Evolutionary conservation across 2,329 filamentous ascomycete genomes (phyloP), one percentile per base, ranked within the genome.

Genomic region (Penicillium expansum): DNA sequence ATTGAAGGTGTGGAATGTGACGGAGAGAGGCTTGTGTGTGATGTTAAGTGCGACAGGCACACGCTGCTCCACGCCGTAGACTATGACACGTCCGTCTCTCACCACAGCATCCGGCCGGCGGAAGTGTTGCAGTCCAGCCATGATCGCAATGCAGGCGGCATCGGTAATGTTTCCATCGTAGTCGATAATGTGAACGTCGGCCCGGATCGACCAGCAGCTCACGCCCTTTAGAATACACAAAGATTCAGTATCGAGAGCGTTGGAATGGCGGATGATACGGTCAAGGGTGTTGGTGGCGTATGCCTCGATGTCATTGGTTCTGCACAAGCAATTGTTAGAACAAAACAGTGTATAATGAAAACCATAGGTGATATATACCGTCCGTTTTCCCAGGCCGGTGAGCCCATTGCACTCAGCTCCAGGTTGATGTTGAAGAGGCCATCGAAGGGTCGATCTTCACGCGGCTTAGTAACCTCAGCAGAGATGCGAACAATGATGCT

Each of bases 201-300:
- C 92, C 56, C 93, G 87, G 61, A 99, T 83, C 59, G 89, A 89
- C 86, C 94, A 99, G 79, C 90, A 94, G 75, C 95, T 96, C 58
- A 89, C 82, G 8, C 91, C 92, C 11, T 94, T 92, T 29, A 97
- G 82, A 22, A 99, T 90, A 74, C 94, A 99, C 43, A 99, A 83
- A 4, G 92, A 96, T 76, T 99, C 94, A 33, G 92, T 96, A 74
- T 97, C 93, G 39, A 99, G 85, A 7, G 94, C 93, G 65, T 89
- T 89, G 1, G 92, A 96, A 58, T 94, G 88, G 41, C 94, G 92
- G 59, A 97, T 86, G 9, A 94, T 93, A 77, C 96, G 96, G 74
- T 99, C 94, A 20, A 99, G 86, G 41, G 94, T 84, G 33, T 93
- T 87, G 10, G 92, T 92, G 29, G 97, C 85, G 41, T 96, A 83